These are phyloP conservation scores for Leersia perrieri DNA, from an alignment of 176 grass and related monocot species.

Conservation along the genomic window DNA sequence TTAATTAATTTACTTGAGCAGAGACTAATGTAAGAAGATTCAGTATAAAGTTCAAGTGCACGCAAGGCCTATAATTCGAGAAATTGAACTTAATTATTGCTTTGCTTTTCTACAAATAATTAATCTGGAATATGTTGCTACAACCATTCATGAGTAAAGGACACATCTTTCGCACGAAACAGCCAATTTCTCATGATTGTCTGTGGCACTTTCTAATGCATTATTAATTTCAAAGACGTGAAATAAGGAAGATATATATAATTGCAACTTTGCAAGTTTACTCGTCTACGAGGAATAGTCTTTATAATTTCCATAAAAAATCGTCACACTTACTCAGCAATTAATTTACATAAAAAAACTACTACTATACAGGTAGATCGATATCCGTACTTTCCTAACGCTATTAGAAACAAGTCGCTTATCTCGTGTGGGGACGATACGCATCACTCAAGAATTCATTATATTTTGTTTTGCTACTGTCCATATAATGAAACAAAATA, in stretches of 20 bases:
- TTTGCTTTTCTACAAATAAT: background rate
- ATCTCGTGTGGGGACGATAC: background rate
- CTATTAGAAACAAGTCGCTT: background rate
- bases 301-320: background rate
- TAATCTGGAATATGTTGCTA: too few relatives aligned
- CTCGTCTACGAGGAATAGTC: background rate
- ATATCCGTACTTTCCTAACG: slow-evolving; percentile 1
- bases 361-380: background rate
- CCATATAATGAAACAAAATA: too few relatives aligned
- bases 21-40: background rate
- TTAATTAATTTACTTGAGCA: background rate
- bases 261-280: background rate
- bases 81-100: too few relatives aligned
- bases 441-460: background rate
- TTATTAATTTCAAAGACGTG: background rate
- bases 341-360: background rate
- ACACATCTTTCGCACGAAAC: background rate
- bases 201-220: too few relatives aligned
- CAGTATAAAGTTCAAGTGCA: background rate
- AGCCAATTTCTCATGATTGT: background rate
- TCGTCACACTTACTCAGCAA: background rate
- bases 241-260: background rate
- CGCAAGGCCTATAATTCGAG: too few relatives aligned
- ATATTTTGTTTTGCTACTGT: background rate
- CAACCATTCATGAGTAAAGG: too few relatives aligned